Percentiles rank a stretch among this genome's conserved stretches.
Conservation (phyloP, 2,329 filamentous ascomycete species). For the Aspergillus fumigatiaffinis region DNA sequence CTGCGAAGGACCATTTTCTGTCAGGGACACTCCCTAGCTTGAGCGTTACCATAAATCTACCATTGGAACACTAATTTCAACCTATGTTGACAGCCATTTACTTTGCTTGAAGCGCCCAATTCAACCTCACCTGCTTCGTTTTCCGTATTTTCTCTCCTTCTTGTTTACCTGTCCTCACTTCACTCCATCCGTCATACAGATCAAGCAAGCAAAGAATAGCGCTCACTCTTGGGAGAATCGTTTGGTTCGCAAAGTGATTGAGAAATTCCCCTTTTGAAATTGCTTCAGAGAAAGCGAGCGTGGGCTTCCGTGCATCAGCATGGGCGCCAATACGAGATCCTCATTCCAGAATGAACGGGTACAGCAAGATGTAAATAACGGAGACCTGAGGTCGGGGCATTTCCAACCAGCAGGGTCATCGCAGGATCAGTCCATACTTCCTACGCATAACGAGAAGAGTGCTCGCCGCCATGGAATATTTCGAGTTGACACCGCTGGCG, state of each 20-base stretch:
- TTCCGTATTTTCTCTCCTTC: neutral
- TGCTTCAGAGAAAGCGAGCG: neutral
- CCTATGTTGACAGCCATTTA: neutral
- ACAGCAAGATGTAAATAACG: neutral
- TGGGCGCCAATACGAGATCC: conserved; percentile 14
- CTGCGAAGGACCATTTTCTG: neutral
- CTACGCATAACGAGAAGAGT: conserved; percentile 21
- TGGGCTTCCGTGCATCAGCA: conserved; percentile 2
- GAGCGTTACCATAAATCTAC: neutral
- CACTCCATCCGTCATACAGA: neutral
- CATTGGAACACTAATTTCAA: neutral
- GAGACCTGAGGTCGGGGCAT: conserved; percentile 3
- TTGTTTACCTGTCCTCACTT: neutral
- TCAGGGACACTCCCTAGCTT: neutral
- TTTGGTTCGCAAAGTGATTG: neutral
- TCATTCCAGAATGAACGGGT: conserved; percentile 7
- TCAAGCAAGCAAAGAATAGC: neutral
- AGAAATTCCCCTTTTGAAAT: neutral
- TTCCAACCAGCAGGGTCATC: conserved; percentile 13
- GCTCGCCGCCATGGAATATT: conserved; percentile 23
- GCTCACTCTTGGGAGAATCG: neutral
- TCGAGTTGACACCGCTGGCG: conserved; percentile 47
- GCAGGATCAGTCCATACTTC: conserved; percentile 19
- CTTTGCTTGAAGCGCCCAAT: neutral
- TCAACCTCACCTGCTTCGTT: neutral